A percentile compares a stretch with the other conserved stretches of the same genome.
Conservation (phyloP, 2,329 filamentous ascomycete genomes). For the Colletotrichum phormii region DNA sequence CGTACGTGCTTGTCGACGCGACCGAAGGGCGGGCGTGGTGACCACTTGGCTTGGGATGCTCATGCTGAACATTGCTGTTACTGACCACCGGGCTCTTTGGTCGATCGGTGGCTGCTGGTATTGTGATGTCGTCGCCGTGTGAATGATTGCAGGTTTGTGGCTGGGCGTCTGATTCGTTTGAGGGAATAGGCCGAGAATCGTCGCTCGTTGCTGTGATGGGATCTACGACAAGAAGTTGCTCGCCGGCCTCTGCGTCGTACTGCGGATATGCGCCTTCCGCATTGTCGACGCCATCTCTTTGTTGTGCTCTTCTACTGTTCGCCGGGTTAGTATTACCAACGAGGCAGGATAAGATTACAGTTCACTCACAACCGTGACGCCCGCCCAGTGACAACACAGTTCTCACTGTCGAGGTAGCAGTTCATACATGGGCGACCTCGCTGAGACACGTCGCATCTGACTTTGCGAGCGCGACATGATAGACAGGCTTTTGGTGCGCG, state of each 20-base stretch:
- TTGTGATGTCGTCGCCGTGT: background rate
- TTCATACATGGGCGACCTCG: slow-evolving; percentile 63
- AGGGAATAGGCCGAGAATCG: slow-evolving; percentile 39
- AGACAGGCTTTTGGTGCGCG: slow-evolving; percentile 63
- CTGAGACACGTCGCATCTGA: slow-evolving; percentile 62
- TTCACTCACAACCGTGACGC: slow-evolving; percentile 53
- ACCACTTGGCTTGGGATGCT: slow-evolving; percentile 1
- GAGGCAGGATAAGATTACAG: background rate
- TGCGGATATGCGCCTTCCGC: slow-evolving; percentile 45
- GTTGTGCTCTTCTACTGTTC: slow-evolving; percentile 44
- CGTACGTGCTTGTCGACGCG: slow-evolving; percentile 24
- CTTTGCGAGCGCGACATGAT: slow-evolving; percentile 63
- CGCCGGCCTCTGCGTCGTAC: slow-evolving; percentile 42
- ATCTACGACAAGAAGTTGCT: slow-evolving; percentile 43
- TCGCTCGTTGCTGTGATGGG: slow-evolving; percentile 44
- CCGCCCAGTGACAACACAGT: slow-evolving; percentile 53
- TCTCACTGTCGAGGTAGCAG: slow-evolving; percentile 62
- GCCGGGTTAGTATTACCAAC: background rate
- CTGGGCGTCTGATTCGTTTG: background rate
- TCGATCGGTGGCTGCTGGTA: background rate
- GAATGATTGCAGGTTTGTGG: background rate
- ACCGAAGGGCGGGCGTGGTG: background rate
- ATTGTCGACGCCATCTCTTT: slow-evolving; percentile 42
- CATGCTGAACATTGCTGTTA: background rate
- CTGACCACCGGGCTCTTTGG: slow-evolving; percentile 10